Evolutionary conservation across 306 rosid species (phyloP), one percentile per base, ranked within the genome.

Genomic region (Citrullus mucosospermus): DNA sequence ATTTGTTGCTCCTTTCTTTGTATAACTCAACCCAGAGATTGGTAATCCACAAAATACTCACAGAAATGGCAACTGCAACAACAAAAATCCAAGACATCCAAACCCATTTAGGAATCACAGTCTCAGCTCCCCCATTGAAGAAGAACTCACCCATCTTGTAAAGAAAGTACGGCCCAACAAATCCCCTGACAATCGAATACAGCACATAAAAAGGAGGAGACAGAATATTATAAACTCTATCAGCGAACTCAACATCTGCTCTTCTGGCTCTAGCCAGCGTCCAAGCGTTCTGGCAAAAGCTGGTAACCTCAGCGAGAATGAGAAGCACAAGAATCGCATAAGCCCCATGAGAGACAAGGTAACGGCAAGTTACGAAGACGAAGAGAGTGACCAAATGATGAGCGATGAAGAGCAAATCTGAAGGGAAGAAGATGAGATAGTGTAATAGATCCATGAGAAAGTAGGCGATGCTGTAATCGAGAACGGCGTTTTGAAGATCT

Each of bases 371-470:
- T 87, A 87, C 28, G 77, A 91, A 86, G 5, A 95, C 99, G 84
- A 92, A 92, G 80, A 95, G 97, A 6, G 97, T 92, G 77, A 92
- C 96, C 16, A 88, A 46, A 85, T 92, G 99, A 83, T 95, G 98
- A 12, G 83, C 97, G 66, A 95, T 90, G 90, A 91, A 95, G 84
- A 95, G 92, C 3, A 90, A 73, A 81, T 95, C 99, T 11, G 28
- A 0, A 8, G 99, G 97, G 85, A 62, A 75, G 90, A 92, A 95
- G 15, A 80, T 51, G 51, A 90, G 16, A 86, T 88, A 92, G 89
- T 95, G 97, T 17, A 92, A 59, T 9, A 95, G 90, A 84, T 95
- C 99, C 79, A 73, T 85, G 55, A 89, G 86, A 80, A 92, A 95
- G 83, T 95, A 95, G 8, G 99, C 92, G 83, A 83, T 86, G 90